Evolutionary conservation across 805 yeast genomes (phyloP).

Genomic region (Barnettozyma botsteinii): DNA sequence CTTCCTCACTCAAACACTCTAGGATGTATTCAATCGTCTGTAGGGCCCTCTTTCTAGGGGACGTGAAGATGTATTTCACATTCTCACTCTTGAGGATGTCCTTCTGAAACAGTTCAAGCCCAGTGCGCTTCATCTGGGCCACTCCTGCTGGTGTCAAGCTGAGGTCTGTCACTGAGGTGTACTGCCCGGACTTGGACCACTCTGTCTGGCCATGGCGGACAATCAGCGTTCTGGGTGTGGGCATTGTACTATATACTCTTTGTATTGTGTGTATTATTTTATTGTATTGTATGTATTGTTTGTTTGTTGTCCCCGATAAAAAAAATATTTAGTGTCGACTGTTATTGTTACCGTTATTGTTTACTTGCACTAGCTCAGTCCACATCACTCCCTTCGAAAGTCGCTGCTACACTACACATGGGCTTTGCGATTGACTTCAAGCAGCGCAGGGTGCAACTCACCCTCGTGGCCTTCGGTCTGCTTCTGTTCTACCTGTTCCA

Average conservation of each 20-base stretch:
- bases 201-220: conserved; percentile 89
- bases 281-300: conserved; percentile 5
- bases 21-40: conserved; percentile 66
- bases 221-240: conserved; percentile 63
- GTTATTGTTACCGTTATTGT: no score
- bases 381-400: no score
- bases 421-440: no score
- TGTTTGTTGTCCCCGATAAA: not conserved
- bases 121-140: conserved; percentile 68
- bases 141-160: conserved; percentile 75
- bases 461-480: not conserved
- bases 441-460: conserved; percentile 5
- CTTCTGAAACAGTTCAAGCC: conserved; percentile 56
- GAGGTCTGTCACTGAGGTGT: conserved; percentile 82
- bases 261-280: conserved; percentile 7
- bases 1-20: conserved; percentile 39
- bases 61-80: conserved; percentile 61
- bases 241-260: no score
- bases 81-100: conserved; percentile 58
- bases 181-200: conserved; percentile 93
- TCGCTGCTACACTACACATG: no score
- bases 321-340: no score
- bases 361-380: no score
- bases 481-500: conserved; percentile 2
- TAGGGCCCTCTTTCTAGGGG: conserved; percentile 79